Percentiles rank a stretch among this genome's conserved stretches.
These are phyloP conservation scores for Mortierella sp. DNA, from an alignment of 371 early-diverging fungal genomes.

Conservation along the genomic window DNA sequence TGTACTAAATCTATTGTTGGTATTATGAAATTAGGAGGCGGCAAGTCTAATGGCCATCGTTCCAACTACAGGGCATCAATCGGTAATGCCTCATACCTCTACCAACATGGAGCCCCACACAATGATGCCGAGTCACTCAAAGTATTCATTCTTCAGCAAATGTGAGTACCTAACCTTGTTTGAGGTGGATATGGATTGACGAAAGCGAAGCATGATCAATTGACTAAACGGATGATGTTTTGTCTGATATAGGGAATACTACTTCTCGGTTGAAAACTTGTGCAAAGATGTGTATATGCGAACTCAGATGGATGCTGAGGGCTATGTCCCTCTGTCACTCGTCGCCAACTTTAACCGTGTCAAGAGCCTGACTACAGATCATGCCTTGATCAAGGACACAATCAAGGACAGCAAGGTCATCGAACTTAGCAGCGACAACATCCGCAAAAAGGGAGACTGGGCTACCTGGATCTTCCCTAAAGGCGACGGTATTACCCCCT, in stretches of 20 bases:
- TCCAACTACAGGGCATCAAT: constrained; percentile 50
- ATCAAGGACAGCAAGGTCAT: constrained; percentile 67
- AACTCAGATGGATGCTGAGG: constrained; percentile 87
- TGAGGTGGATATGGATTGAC: not conserved
- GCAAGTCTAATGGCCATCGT: constrained; percentile 41
- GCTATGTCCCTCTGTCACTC: constrained; percentile 79
- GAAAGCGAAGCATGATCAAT: not conserved
- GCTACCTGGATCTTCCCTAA: constrained; percentile 80
- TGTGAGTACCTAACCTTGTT: constrained; percentile 56
- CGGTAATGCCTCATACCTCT: constrained; percentile 55
- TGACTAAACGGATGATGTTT: not conserved
- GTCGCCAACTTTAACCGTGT: constrained; percentile 92
- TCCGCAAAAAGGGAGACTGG: constrained; percentile 84
- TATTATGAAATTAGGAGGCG: constrained; percentile 27
- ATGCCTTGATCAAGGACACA: constrained; percentile 71
- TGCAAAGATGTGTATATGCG: constrained; percentile 95
- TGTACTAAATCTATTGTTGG: constrained; percentile 2
- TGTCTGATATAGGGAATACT: constrained; percentile 75
- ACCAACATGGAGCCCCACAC: constrained; percentile 27
- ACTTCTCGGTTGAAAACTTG: constrained; percentile 95
- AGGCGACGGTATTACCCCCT: constrained; percentile 55
- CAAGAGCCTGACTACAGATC: constrained; percentile 75
- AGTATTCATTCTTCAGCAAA: constrained; percentile 70
- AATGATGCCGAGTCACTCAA: constrained; percentile 69
- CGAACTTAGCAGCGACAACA: constrained; percentile 71